Evolutionary conservation across 1,284 basidiomycete species (phyloP), one percentile per base, ranked within the genome.

Genomic region (Austroboletus sp.): DNA sequence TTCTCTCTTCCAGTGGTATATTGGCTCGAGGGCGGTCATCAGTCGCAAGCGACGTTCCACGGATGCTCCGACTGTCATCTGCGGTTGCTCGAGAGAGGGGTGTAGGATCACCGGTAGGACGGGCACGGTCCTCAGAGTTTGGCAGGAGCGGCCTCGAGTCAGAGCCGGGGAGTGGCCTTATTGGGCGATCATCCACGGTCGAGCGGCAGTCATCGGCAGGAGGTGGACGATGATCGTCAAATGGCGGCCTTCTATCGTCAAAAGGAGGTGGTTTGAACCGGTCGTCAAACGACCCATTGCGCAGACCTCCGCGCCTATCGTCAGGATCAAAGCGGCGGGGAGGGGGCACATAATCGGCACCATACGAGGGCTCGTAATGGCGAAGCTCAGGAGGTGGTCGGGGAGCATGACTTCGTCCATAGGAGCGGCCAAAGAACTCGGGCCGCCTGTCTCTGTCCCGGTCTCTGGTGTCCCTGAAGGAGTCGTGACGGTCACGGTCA

Each of bases 311-410:
- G 41, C 60, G 63, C 42, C 60, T 57, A 40, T 68, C 56, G 48
- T 63, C 58, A 23, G 58, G 43, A 17, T 68, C 66, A 52, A 51
- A 60, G 42, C 69, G 64, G 48, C 67, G 67, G 43, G 58, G 56
- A 52, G 63, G 53, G 8, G 56, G 53, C 50, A 58, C 47, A 27
- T 49, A 57, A 16, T 66, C 55, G 40, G 52, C 48, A 31, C 57
- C 51, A 52, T 72, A 70, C 27, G 63, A 62, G 29, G 70, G 66
- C 30, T 72, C 70, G 49, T 70, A 71, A 36, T 70, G 72, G 39
- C 68, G 69, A 41, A 66, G 65, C 42, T 73, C 70, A 38, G 68
- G 60, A 39, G 69, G 68, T 27, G 71, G 68, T 50, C 72, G 62
- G 41, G 70, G 63, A 15, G 58, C 57, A 46, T 71, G 69, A 53